Base-by-base conservation (phyloP, 192 early-diverging fungal species). In the Coemansia sp. region DNA sequence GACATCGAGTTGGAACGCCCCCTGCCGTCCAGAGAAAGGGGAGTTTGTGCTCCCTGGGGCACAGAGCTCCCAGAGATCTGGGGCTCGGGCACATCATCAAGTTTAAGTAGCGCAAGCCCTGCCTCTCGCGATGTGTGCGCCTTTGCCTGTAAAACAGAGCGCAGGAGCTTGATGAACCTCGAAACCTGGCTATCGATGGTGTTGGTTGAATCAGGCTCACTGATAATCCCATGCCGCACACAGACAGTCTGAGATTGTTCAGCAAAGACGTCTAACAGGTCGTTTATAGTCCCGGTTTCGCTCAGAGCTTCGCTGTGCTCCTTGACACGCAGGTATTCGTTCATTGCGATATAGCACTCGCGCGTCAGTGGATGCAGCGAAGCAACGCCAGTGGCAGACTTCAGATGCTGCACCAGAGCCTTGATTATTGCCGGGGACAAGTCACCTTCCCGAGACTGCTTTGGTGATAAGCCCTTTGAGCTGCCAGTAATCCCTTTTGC, bases 51-150 rank as follows among this genome's bases (percentile, higher is more conserved):
- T 21, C 55, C 45, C 8, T 68, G 49, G 2, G 62, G 64, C 45
- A 60, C 52, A 0, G 54, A 56, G 22, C 60, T 61, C 19, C 69
- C 72, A 26, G 64, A 57, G 5, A 65, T 43, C 2, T 64, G 40
- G 1, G 58, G 21, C 13, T 73, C 71, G 3, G 66, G 67, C 10
- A 69, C 77, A 49, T 83, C 80, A 51, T 83, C 80, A 42, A 83
- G 65, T 58, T 72, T 83, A 22, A 83, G 52, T 52, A 83, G 72
- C 61, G 72, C 80, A 32, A 72, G 39, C 4, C 80, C 80, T 5
- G 80, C 80, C 43, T 83, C 80, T 43, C 80, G 80, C 57, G 80
- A 83, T 4, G 76, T 68, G 51, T 75, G 75, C 11, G 75, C 75
- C 62, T 79, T 76, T 42, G 73, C 60, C 68, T 84, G 76, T 67